Base-by-base conservation (phyloP, 805 yeast genomes). In the Wickerhamiella brachini region DNA sequence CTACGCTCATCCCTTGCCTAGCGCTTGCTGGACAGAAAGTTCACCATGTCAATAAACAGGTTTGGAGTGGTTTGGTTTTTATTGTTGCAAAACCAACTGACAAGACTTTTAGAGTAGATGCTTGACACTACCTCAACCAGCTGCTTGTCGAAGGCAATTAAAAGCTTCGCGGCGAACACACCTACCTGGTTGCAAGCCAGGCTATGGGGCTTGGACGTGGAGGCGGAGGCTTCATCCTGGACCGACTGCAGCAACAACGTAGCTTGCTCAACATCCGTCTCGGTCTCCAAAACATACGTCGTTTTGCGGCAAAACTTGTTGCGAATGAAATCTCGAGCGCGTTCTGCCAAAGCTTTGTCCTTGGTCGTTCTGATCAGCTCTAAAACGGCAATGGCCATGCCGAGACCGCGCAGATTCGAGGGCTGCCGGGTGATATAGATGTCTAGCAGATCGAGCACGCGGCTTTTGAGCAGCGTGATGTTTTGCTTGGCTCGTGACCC, bases 401-500 rank as follows among this genome's bases (percentile, higher is more conserved):
- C 68, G 51, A 75, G 62, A 15, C 62, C 58, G 3, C 31, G 31
- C 12, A 51, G 37, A 31, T 57, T 64, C 49, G 55, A 60, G 46
- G 73, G 74, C 59, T 74, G 74, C 34, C 61, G 62, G 56, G 74
- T 76, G 53, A 71, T 67, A 59, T 77, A 86, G 5, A 76, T 67
- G 22, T 85, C 94, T 21, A 90, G 61, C 61, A 90, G 70, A 59
- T 89, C 96, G 49, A 90, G 68, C 7, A 87, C 75, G 51, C 95
- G 72, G 57, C 76, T 78, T 62, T 90, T 90, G 68, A 89, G 83
- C 49, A 83, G 75, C 4, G 81, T 72, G 71, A 90, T 83, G 59
- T 80, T 83, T 62, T 83, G 84, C 60, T 81, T 78, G 6, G 97
- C 95, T 54, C 81, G 83, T 47, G 73, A 68, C n/a, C 79, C 85